phyloP scores from a whole-genome alignment of 73 alveolate genomes.

The Stentor roeselii region DNA sequence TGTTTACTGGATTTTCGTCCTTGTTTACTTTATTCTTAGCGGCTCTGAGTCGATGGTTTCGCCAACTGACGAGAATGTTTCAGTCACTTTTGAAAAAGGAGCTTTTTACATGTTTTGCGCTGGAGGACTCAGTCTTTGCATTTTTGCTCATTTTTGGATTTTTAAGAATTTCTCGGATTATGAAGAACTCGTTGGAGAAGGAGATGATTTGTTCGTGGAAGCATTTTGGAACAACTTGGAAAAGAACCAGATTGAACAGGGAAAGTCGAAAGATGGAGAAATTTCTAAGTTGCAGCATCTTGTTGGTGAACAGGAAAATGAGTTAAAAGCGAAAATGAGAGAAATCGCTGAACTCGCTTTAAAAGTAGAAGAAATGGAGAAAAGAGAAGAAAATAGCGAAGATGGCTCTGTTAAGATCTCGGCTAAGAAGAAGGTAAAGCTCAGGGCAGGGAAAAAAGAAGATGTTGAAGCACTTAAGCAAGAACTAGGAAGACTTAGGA shows the following conservation, averaged over 20 bases:
- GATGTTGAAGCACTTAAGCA: background rate
- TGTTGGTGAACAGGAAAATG: background rate
- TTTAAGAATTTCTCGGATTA: background rate
- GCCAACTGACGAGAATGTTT: background rate
- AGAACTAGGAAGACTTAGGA: background rate
- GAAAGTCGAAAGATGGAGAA: too few relatives aligned
- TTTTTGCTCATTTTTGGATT: background rate
- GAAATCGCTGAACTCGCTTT: background rate
- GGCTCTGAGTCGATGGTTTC: background rate
- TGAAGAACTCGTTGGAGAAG: background rate
- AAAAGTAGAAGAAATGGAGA: background rate
- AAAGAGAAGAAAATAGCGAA: background rate
- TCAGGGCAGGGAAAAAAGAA: background rate
- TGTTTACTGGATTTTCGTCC: background rate
- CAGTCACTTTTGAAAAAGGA: background rate
- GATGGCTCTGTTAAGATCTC: background rate
- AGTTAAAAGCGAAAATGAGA: background rate
- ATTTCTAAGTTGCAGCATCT: background rate
- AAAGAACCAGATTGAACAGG: background rate
- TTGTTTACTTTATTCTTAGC: background rate
- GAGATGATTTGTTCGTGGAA: background rate
- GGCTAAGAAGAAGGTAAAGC: background rate
- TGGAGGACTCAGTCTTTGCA: background rate
- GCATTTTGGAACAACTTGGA: background rate
- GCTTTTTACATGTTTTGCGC: background rate